Base-by-base conservation (phyloP, 495 filamentous ascomycete species). In the Neohortaea acidophila region DNA sequence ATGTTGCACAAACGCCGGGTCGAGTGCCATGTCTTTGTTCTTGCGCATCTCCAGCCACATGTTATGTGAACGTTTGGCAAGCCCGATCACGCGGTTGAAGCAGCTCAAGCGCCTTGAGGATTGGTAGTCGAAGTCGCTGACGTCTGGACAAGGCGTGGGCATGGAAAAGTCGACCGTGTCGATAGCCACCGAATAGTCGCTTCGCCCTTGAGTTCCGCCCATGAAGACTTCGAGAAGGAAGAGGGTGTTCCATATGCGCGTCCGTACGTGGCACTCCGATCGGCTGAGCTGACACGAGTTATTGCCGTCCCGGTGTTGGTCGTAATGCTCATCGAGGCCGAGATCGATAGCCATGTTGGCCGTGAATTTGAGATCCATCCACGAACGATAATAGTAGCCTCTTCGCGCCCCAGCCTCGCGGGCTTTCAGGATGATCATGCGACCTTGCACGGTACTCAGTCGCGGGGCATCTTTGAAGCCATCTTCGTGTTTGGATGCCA, bases 341-440 rank as follows among this genome's bases (percentile, higher is more conserved):
- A 97, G 66, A 54, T 97, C 89, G 49, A 91, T 85, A 29, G 76
- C 84, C 81, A 97, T 91, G 9, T 83, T 76, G 17, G 94, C 77
- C 38, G 86, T 77, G 28, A 81, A 84, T 38, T 93, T 86, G 32
- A 94, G 75, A 5, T 81, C 91, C 73, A 94, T 94, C 89, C 89
- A 97, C 9, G 89, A 97, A 18, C 89, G 74, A 54, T 86, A 96
- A 58, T 89, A 97, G 56, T 97, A 97, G 1, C 89, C 89, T 50
- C 84, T 76, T 54, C 89, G 89, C 2, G 91, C 91, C 9, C 79
- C 72, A 21, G 83, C 77, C 56, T 97, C 89, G 45, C 86, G 68
- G 2, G 89, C 91, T 61, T 97, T 97, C 13, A 94, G 56, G 26
- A 96, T 62, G 22, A 97, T 73, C 35, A 94, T 63, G 39, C 94